Conservation (phyloP, 2,329 filamentous ascomycete genomes). For the Bipolaris gigantea region DNA sequence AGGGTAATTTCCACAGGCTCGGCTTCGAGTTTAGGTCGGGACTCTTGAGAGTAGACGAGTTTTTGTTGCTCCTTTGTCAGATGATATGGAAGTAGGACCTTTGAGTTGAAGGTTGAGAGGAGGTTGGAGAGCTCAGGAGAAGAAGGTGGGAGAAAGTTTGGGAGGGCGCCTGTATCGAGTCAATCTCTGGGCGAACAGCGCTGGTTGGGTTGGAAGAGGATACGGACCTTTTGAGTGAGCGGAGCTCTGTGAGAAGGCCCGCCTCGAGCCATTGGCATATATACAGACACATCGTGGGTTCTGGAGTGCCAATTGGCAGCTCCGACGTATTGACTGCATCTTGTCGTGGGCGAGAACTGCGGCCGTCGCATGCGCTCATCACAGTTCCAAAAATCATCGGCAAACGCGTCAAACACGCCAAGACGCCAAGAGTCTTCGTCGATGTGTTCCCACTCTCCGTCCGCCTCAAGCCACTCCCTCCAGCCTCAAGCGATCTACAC, state of each 20-base stretch:
- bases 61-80: constrained; percentile 47
- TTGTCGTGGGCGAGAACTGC: constrained; percentile 9
- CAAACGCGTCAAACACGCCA: constrained; percentile 36
- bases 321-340: constrained; percentile 40
- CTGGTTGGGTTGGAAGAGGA: background rate
- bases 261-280: constrained; percentile 27
- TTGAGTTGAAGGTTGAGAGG: constrained; percentile 47
- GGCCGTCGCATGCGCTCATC: constrained; percentile 1
- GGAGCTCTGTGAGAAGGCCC: constrained; percentile 35
- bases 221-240: constrained; percentile 30
- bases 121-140: constrained; percentile 46
- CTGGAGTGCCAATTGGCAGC: constrained; percentile 31
- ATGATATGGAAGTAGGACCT: constrained; percentile 50
- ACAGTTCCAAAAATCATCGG: constrained; percentile 18
- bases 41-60: constrained; percentile 48
- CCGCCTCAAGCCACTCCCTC: constrained; percentile 9
- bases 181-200: background rate
- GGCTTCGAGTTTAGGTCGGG: constrained; percentile 47
- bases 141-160: constrained; percentile 47
- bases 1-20: constrained; percentile 49
- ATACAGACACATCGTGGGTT: constrained; percentile 10
- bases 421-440: constrained; percentile 29
- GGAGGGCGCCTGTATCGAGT: constrained; percentile 39
- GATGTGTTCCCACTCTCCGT: background rate
- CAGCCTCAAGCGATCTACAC: constrained; percentile 12